Evolutionary conservation across 352 stramenopile genomes (phyloP), one percentile per base, ranked within the genome.

Genomic region (Phytophthora crassamura): DNA sequence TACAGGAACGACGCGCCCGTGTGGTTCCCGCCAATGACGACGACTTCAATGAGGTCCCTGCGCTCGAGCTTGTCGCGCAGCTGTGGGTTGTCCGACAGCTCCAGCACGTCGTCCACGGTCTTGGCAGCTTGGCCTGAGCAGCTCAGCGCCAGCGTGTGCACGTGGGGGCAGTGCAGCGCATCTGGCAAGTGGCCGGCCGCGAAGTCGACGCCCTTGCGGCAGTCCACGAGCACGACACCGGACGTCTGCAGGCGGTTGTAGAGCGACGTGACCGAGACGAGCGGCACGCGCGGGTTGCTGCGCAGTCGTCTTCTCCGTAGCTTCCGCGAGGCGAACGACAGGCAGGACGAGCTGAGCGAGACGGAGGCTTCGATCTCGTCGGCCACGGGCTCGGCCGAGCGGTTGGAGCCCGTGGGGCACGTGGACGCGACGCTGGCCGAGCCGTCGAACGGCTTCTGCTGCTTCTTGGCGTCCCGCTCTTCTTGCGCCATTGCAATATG

Each of bases 211-310:
- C 55, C 63, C 42, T 77, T 78, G 40, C 84, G 84, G 58, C 84
- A 93, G 64, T 93, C 84, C 32, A 93, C 49, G 42, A 93, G 61
- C 43, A 90, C 80, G 22, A 90, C 72, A 22, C 80, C 78, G 12
- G 75, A 72, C 15, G 82, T 93, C 78, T 93, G 84, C 32, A 93
- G 63, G 5, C 74, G 67, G 42, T 93, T 93, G 66, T 82, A 93
- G n/a, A 93, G 78, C 62, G 84, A 78, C 59, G 72, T 86, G 52
- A 70, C 66, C 7, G 84, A 89, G 53, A 93, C 77, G 34, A 80
- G 67, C 14, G 82, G 84, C 34, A 93, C 80, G 33, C 71, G 68
- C n/a, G 67, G 48, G 41, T 69, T 50, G 38, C n/a, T 67, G 39
- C 54, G 65, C 14, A 74, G 51, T 25, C 72, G 64, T n/a, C 49